Percentiles rank a stretch among this genome's conserved stretches.
These are phyloP conservation scores for Lithospermum erythrorhizon DNA, from an alignment of 257 asterid species.

Conservation along the genomic window DNA sequence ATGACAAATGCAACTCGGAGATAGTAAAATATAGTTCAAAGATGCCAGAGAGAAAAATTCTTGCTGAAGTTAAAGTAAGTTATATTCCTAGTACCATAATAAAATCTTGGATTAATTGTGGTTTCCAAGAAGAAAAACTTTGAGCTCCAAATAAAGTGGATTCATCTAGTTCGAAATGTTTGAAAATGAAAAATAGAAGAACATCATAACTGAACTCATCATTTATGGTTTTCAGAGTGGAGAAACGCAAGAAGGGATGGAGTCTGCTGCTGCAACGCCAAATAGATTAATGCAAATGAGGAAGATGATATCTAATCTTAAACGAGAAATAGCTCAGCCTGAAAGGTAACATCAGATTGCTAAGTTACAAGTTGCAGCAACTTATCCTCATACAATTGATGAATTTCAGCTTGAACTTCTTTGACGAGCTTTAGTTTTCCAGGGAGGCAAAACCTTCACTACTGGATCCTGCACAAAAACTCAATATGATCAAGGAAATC, in stretches of 20 bases:
- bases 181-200: background rate
- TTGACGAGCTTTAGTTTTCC: slow-evolving; percentile 19
- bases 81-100: background rate
- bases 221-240: slow-evolving; percentile 27
- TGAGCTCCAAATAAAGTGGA: too few relatives aligned
- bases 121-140: too few relatives aligned
- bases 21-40: slow-evolving; percentile 1
- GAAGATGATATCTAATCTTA: slow-evolving; percentile 33
- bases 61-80: slow-evolving; percentile 9
- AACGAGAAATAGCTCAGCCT: slow-evolving; percentile 23
- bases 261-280: slow-evolving; percentile 5
- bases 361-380: slow-evolving; percentile 1
- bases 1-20: slow-evolving; percentile 1
- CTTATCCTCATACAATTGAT: background rate
- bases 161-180: too few relatives aligned
- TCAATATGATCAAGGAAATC: slow-evolving; percentile 34
- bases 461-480: slow-evolving; percentile 42
- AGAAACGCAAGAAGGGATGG: slow-evolving; percentile 29
- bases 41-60: slow-evolving; percentile 11
- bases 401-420: background rate
- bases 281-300: slow-evolving; percentile 14
- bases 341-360: slow-evolving; percentile 26
- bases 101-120: too few relatives aligned
- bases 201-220: background rate
- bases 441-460: slow-evolving; percentile 24